Base-by-base conservation (phyloP, 345 rosid genomes). In the Eucalyptus victrix region DNA sequence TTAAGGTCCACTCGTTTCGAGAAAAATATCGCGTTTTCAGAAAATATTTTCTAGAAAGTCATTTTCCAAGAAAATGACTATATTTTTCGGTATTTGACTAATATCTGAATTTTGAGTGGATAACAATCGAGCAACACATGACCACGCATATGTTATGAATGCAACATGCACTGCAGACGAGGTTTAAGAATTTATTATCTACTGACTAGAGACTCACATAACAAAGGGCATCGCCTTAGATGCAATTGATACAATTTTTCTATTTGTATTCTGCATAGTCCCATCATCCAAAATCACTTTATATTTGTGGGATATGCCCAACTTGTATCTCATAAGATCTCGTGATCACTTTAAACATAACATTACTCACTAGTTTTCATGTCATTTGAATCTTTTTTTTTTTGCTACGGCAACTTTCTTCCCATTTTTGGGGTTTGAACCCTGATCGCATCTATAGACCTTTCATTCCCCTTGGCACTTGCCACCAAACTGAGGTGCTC, bases 401-500 rank as follows among this genome's bases (percentile, higher is more conserved):
- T 28, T 34, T 1, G 34, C 9, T n/a, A 14, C 1, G 72, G 15
- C 37, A 15, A 65, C 10, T n/a, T 65, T n/a, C 9, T 65, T n/a
- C 34, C 72, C 37, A 30, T 30, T 62, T 62, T 65, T 28, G 18
- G 32, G 72, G 34, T 14, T 65, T 10, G 0, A 65, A 65, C 2
- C 0, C 5, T 65, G 37, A 65, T 65, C 0, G 17, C 10, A 2
- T 65, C 37, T 30, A 0, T 14, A 0, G 2, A 65, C 37, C 18
- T 5, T n/a, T 30, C 37, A 65, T 14, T 65, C 76, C 76, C 37
- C 37, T n/a, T 19, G 56, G 56, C 56, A 53, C 56, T 1, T 65
- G 19, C 9, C 19, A 15, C 37, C 5, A 14, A 16, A 65, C 5
- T 0, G 37, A n/a, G 19, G 34, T 65, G 76, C 1, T 16, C 1